Base-by-base conservation (phyloP, 768 basidiomycete genomes). In the Boletus pseudopeckii region DNA sequence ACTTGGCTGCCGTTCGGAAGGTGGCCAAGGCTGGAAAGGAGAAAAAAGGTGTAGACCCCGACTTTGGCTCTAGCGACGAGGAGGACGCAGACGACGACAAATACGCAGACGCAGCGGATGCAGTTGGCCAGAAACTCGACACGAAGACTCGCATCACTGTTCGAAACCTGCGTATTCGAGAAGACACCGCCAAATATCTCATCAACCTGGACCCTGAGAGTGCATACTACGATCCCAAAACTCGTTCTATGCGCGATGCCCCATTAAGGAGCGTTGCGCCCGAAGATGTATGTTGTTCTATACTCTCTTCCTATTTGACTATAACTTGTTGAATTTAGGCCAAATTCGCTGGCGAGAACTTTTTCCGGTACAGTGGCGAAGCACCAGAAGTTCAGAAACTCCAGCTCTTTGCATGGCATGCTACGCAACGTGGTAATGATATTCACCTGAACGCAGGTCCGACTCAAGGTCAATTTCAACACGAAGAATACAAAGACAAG, bases 211-310 rank as follows among this genome's bases (percentile, higher is more conserved):
- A 98, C 71, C 88, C 89, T 1, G 87, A 92, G 0, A 93, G 90
- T 63, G 97, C 97, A 9, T 98, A 98, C 75, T 99, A 99, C 68
- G 97, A 99, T 67, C 97, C 97, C 44, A 99, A 99, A 76, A 98
- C 97, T 13, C 87, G 97, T 65, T 98, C 96, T 7, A 99, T 99
- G 97, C 88, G 97, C 72, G 97, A 99, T 65, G 95, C 96, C 39
- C 97, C 96, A 0, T 55, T 85, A 14, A 83, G 82, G 68, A 81
- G 84, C 60, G 75, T 90, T 24, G 77, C 84, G 7, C 74, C 90
- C n/a, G 93, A 96, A 71, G 96, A 98, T 64, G 94, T 95, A 67
- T 47, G 88, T 74, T 36, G 6, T 22, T 13, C 46, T 46, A 22
- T 22, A 3, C 28, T 53, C 33, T 38, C 51, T 36, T 55, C 28